A percentile compares a stretch with the other conserved stretches of the same genome.
These are phyloP conservation scores for Plasmopara viticola DNA, from an alignment of 352 stramenopile genomes.

Conservation along the genomic window DNA sequence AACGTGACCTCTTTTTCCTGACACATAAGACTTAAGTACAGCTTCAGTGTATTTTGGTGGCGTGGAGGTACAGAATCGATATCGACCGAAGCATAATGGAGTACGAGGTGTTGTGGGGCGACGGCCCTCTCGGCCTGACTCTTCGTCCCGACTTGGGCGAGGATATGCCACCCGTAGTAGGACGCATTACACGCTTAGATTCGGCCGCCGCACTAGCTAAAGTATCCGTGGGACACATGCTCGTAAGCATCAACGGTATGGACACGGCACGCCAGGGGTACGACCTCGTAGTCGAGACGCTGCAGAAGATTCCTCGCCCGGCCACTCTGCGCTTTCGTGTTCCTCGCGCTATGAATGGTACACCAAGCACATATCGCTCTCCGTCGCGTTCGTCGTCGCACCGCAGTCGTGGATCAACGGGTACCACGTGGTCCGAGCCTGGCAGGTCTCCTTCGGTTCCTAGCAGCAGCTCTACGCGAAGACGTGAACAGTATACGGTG, in stretches of 20 bases:
- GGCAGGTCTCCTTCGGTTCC: constrained; percentile 21
- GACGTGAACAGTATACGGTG: constrained; percentile 81
- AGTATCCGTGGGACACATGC: constrained; percentile 81
- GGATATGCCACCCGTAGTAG: constrained; percentile 84
- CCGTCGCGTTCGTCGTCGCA: constrained; percentile 26
- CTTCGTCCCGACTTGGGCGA: constrained; percentile 76
- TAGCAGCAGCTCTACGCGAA: constrained; percentile 18
- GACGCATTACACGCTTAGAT: constrained; percentile 81
- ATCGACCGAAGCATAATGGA: constrained; percentile 40
- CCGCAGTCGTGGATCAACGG: constrained; percentile 33
- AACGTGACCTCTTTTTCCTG: constrained; percentile 1
- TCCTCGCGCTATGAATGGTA: constrained; percentile 38
- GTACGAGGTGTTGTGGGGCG: constrained; percentile 84
- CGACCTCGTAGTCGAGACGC: constrained; percentile 70
- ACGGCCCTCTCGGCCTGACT: constrained; percentile 74
- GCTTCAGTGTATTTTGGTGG: constrained; percentile 7
- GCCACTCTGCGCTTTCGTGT: constrained; percentile 80
- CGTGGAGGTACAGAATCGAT: constrained; percentile 6
- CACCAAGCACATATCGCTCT: constrained; percentile 20
- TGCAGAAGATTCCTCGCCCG: constrained; percentile 78
- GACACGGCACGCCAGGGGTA: constrained; percentile 84
- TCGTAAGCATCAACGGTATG: constrained; percentile 85
- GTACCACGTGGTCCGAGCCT: constrained; percentile 39
- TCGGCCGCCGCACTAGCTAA: constrained; percentile 74
- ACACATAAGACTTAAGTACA: background rate